A percentile compares a stretch with the other conserved stretches of the same genome.
Conservation (phyloP, 129 eudicot genomes). For the Silybum marianum region DNA sequence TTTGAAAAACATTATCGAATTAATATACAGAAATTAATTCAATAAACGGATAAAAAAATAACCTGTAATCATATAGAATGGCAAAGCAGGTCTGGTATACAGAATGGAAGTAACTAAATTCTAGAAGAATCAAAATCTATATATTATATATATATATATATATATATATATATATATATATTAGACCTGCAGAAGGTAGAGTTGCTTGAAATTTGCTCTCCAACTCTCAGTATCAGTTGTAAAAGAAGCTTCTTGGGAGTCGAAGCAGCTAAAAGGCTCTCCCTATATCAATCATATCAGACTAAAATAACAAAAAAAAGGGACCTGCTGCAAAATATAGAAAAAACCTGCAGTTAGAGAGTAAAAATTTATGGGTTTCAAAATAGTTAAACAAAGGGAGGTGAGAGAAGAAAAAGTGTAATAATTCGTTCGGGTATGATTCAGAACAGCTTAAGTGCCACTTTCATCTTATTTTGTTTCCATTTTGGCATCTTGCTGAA, state of each 20-base stretch:
- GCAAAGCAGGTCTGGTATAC: slow-evolving; percentile 16
- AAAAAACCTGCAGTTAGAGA: slow-evolving; percentile 20
- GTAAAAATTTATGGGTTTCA: neutral
- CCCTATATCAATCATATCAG: neutral
- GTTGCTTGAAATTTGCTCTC: neutral
- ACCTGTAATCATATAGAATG: neutral
- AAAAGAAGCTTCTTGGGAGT: neutral
- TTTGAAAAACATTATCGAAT: neutral
- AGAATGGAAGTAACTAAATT: slow-evolving; percentile 9
- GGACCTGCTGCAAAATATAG: slow-evolving; percentile 26
- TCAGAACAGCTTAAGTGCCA: slow-evolving; percentile 64
- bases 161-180: neutral
- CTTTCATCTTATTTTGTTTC: slow-evolving; percentile 91
- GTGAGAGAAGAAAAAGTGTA: slow-evolving; percentile 9
- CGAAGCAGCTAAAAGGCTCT: neutral
- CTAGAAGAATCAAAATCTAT: slow-evolving; percentile 8
- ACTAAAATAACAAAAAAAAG: neutral
- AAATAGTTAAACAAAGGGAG: neutral
- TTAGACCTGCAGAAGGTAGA: neutral
- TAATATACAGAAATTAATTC: neutral
- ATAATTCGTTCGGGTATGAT: slow-evolving; percentile 15
- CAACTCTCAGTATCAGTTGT: neutral
- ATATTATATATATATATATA: slow-evolving; percentile 12
- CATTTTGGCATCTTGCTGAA: slow-evolving; percentile 85
- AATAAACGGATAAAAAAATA: neutral